These are phyloP conservation scores for Sarocladium strictum DNA, from an alignment of 2,329 filamentous ascomycete species.

Conservation along the genomic window DNA sequence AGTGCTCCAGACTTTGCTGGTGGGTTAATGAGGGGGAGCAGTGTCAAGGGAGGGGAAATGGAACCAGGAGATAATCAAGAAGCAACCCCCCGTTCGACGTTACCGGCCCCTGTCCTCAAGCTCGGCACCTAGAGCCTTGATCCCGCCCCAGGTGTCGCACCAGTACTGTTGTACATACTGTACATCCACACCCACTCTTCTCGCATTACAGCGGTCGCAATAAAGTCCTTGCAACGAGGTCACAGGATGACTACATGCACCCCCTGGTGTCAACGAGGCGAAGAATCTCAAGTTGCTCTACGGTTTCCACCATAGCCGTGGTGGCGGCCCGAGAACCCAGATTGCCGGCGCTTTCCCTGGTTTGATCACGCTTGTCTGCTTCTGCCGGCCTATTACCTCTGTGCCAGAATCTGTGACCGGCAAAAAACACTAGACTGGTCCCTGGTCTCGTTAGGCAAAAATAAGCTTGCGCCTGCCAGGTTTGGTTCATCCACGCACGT, in stretches of 20 bases:
- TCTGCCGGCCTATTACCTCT: background rate
- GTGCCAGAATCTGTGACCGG: conserved; percentile 2
- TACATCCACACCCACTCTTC: background rate
- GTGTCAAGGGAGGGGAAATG: background rate
- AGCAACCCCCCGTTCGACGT: too few species aligned
- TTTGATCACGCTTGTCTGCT: background rate
- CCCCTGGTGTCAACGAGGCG: background rate
- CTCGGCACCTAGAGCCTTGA: conserved; percentile 7
- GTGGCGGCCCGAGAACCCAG: conserved; percentile 9
- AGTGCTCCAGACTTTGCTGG: background rate
- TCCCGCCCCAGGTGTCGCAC: background rate
- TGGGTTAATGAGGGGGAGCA: background rate
- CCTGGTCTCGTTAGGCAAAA: background rate
- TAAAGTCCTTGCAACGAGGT: background rate
- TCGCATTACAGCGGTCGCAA: background rate
- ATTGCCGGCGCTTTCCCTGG: conserved; percentile 8
- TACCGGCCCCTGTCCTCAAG: conserved; percentile 1
- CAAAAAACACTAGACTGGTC: conserved; percentile 2
- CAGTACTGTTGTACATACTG: background rate
- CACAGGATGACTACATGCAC: background rate
- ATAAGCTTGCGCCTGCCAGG: background rate
- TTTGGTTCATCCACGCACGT: background rate
- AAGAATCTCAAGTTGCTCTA: background rate
- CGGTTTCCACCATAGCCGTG: conserved; percentile 4
- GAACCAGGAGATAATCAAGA: background rate